Evolutionary conservation across 495 filamentous ascomycete genomes (phyloP), one percentile per base, ranked within the genome.

Genomic region (Aspergillus heteromorphus): DNA sequence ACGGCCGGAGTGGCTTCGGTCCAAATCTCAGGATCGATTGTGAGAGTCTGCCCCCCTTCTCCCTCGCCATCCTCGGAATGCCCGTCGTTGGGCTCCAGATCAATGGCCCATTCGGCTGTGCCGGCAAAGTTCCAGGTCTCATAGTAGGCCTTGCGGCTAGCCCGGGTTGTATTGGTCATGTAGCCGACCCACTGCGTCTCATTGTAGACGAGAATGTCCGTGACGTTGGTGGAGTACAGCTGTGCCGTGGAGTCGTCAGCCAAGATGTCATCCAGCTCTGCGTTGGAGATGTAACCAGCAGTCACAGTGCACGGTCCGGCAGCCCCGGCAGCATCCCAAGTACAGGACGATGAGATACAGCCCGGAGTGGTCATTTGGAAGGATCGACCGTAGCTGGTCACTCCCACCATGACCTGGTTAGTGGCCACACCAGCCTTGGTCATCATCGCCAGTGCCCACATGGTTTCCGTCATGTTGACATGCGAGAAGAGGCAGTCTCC

Each of bases 381-480:
- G 5, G 58, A 62, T 1, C 73, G 64, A 0, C 74, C 74, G 50
- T 78, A 78, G 47, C 64, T 70, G 18, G 65, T n/a, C 6, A 68
- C 54, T 5, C 75, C 71, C 18, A 77, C 70, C 2, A 73, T 7
- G 18, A 79, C 45, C 61, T 75, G 74, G 30, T 65, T 64, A 0
- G 62, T 31, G 0, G 64, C 65, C 0, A 75, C 75, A 13, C 76
- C 75, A 0, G 76, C 76, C 50, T 81, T 81, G 49, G 78, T 80
- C 18, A 80, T 74, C 70, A 78, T 76, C 13, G 60, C 52, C 1
- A 79, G 58, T 6, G 71, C 66, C 27, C 62, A 45, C 14, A 48
- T 57, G 0, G 72, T 75, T 54, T 78, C 75, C 2, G 75, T 74
- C n/a, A 57, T 21, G 48, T 77, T 77, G n/a, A 76, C 67, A 40